phyloP scores from a whole-genome alignment of 192 early-diverging fungal genomes.

The Endogone sp. region DNA sequence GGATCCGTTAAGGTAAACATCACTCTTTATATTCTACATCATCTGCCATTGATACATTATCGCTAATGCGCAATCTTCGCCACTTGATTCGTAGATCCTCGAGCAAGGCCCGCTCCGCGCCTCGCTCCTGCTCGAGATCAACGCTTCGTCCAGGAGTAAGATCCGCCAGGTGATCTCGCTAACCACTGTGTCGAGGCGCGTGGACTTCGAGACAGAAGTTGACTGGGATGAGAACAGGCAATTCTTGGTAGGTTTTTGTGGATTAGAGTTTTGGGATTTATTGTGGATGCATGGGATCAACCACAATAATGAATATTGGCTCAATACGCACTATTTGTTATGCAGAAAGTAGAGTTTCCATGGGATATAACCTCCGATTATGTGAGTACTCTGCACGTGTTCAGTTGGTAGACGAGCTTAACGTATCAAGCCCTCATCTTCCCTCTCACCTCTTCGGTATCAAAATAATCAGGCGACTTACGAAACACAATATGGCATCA shows the following conservation, averaged over 20 bases:
- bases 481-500: constrained; percentile 91
- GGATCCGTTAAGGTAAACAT: constrained; percentile 48
- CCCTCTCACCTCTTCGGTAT: neutral
- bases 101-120: constrained; percentile 85
- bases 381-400: constrained; percentile 12
- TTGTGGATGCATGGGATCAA: too few relatives aligned
- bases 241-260: constrained; percentile 55
- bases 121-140: constrained; percentile 59
- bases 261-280: too few relatives aligned
- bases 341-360: constrained; percentile 88
- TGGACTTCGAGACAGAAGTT: constrained; percentile 88
- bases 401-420: too few relatives aligned
- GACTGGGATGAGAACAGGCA: constrained; percentile 92
- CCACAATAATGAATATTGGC: too few relatives aligned
- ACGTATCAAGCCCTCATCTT: too few relatives aligned
- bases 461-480: constrained; percentile 77
- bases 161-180: constrained; percentile 79
- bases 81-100: constrained; percentile 32
- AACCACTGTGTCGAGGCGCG: constrained; percentile 55
- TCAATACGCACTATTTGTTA: neutral
- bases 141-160: constrained; percentile 60
- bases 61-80: neutral
- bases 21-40: neutral
- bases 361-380: constrained; percentile 78
- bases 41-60: constrained; percentile 4